phyloP scores from a whole-genome alignment of 192 early-diverging fungal genomes.

The Rhizophagus sp. region DNA sequence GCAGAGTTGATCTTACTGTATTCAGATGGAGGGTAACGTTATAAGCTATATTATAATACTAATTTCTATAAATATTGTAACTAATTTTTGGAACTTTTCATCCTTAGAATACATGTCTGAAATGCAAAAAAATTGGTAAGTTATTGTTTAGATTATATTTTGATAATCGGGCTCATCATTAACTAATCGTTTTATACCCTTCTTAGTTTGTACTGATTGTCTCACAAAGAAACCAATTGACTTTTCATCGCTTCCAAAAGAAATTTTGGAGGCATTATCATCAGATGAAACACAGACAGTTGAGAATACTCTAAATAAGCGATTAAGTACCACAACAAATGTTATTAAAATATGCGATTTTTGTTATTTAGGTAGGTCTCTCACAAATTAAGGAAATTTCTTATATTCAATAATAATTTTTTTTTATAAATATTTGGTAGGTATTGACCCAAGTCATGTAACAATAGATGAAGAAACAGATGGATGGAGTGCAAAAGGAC shows the following conservation, averaged over 20 bases:
- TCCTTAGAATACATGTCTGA: constrained; percentile 23
- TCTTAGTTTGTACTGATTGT: constrained; percentile 45
- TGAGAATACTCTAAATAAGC: background rate
- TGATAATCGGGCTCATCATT: background rate
- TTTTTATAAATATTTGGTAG: background rate
- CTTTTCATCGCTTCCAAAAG: constrained; percentile 15
- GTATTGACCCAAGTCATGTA: constrained; percentile 24
- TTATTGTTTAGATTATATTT: background rate
- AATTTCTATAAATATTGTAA: background rate
- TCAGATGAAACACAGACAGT: background rate
- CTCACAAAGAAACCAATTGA: constrained; percentile 49
- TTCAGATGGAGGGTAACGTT: constrained; percentile 46
- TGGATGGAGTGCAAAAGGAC: constrained; percentile 10
- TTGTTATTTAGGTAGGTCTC: constrained; percentile 22
- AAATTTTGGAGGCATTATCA: background rate
- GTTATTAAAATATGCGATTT: constrained; percentile 22
- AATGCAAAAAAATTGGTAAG: constrained; percentile 32
- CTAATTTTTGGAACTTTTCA: background rate
- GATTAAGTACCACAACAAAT: background rate
- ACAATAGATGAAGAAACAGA: constrained; percentile 10
- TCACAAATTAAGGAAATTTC: background rate
- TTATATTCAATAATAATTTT: background rate
- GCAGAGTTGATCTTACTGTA: constrained; percentile 40
- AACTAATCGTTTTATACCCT: background rate
- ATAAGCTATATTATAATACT: background rate